These are phyloP conservation scores for Nectriaceae sp. DNA, from an alignment of 2,329 filamentous ascomycete species.

Conservation along the genomic window DNA sequence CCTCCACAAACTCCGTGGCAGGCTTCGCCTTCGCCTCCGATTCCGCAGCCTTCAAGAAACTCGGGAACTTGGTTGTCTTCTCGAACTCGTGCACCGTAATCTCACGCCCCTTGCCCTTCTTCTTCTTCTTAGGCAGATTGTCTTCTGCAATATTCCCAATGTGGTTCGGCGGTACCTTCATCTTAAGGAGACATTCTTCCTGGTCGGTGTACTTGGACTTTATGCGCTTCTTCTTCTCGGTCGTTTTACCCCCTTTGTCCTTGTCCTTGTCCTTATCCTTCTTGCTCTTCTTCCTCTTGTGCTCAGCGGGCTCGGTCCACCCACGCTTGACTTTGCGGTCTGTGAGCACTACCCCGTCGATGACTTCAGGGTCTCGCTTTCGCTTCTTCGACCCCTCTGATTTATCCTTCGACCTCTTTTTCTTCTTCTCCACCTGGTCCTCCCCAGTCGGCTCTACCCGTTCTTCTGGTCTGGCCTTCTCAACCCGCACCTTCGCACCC, in stretches of 20 bases:
- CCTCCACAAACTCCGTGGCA: constrained; percentile 70
- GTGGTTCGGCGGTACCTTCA: constrained; percentile 60
- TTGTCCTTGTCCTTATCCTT: constrained; percentile 48
- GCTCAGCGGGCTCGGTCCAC: constrained; percentile 72
- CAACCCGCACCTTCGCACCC: constrained; percentile 81
- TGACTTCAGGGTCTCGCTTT: constrained; percentile 52
- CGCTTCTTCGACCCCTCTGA: constrained; percentile 45
- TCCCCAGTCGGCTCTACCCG: constrained; percentile 37
- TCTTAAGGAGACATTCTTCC: constrained; percentile 83
- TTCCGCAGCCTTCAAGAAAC: constrained; percentile 66
- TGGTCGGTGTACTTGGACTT: constrained; percentile 81
- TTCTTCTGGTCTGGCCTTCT: constrained; percentile 69
- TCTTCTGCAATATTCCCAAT: constrained; percentile 45
- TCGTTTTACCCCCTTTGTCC: constrained; percentile 50
- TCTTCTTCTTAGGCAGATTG: constrained; percentile 55
- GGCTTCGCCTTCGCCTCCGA: constrained; percentile 37
- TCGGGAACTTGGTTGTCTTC: constrained; percentile 79
- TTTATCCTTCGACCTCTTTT: constrained; percentile 37
- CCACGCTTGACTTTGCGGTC: constrained; percentile 84
- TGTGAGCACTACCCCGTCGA: constrained; percentile 70
- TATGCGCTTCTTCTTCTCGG: constrained; percentile 58
- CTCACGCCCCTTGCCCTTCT: constrained; percentile 52
- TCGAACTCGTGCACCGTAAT: constrained; percentile 86
- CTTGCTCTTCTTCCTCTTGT: constrained; percentile 49
- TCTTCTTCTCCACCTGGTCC: constrained; percentile 36